Base-by-base conservation (phyloP, 257 asterid genomes). In the Datura wrightii region DNA sequence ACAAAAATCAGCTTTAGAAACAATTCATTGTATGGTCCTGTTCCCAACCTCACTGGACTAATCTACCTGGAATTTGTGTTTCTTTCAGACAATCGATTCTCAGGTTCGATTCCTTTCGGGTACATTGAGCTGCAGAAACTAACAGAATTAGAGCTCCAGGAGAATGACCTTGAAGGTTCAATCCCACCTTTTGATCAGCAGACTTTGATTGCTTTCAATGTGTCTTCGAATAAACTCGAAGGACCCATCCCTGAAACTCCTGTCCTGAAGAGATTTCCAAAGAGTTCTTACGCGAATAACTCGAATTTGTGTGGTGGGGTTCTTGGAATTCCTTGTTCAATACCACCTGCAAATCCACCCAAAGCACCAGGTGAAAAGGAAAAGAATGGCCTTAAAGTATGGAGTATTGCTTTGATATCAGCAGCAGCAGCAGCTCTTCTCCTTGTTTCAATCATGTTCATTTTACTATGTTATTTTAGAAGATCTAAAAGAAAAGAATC, bases 181-280 rank as follows among this genome's bases (percentile, higher is more conserved):
- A 87, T 91, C 39, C 97, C 97, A 8, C 91, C 96, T 3, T 92
- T 93, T 66, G 24, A 91, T 88, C 97, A 93, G 84, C 86, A 82
- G 44, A 79, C 86, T 1, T 70, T 93, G 52, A 67, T 82, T 5
- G 89, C 62, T 58, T 92, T 93, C 84, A 91, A 93, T 54, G 92
- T 93, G 16, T 93, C 96, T 2, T 66, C 80, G 46, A 93, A 93
- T 83, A 82, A 79, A 83, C 93, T 93, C 0, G 65, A 62, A 36
- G 96, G 97, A 5, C 80, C 84, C 3, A 85, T 93, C 34, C 97
- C 97, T 1, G 89, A 76, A 56, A 92, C 96, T 10, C 60, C 90
- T 15, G 88, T 85, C 63, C 89, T 93, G 60, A 65, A 55, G 59
- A 86, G 91, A 71, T 91, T 92, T 54, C 48, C 91, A 0, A 72